Conservation (phyloP, 108 stramenopile genomes). For the Nitzschia sp. region DNA sequence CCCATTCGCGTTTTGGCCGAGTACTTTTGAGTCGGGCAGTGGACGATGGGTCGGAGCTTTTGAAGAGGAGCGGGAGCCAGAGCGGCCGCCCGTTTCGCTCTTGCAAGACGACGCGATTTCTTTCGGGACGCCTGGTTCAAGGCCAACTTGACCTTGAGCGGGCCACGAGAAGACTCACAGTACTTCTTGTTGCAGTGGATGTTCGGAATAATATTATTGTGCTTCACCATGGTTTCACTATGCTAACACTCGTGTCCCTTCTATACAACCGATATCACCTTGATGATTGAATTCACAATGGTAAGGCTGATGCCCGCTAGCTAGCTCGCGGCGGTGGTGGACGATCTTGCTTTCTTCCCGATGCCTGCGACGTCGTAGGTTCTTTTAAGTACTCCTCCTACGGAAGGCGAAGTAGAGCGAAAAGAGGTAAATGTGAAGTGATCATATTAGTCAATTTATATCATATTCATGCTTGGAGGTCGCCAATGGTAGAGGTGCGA, state of each 20-base stretch:
- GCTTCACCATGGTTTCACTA: slow-evolving; percentile 94
- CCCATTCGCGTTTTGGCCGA: slow-evolving; percentile 94
- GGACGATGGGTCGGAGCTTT: slow-evolving; percentile 93
- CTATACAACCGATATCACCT: too few relatives aligned
- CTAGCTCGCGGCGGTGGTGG: too few relatives aligned
- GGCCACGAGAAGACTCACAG: slow-evolving; percentile 81
- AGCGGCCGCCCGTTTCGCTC: slow-evolving; percentile 95
- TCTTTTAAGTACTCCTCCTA: too few relatives aligned
- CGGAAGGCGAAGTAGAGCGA: slow-evolving; percentile 14
- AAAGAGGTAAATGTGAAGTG: slow-evolving; percentile 6
- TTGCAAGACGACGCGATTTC: slow-evolving; percentile 92
- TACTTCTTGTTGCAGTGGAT: slow-evolving; percentile 99
- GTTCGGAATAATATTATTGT: slow-evolving; percentile 99
- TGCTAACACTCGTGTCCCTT: too few relatives aligned
- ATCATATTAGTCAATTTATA: not conserved
- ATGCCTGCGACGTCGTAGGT: too few relatives aligned
- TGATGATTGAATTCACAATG: too few relatives aligned
- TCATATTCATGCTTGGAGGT: too few relatives aligned
- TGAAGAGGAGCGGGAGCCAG: slow-evolving; percentile 94
- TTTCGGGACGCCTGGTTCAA: slow-evolving; percentile 97
- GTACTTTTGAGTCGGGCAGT: slow-evolving; percentile 96
- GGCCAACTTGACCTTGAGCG: slow-evolving; percentile 89
- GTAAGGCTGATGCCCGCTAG: too few relatives aligned
- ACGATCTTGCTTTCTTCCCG: too few relatives aligned
- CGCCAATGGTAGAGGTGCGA: too few relatives aligned